Conservation (phyloP, 768 basidiomycete genomes). For the Holtermannia corniformis region DNA sequence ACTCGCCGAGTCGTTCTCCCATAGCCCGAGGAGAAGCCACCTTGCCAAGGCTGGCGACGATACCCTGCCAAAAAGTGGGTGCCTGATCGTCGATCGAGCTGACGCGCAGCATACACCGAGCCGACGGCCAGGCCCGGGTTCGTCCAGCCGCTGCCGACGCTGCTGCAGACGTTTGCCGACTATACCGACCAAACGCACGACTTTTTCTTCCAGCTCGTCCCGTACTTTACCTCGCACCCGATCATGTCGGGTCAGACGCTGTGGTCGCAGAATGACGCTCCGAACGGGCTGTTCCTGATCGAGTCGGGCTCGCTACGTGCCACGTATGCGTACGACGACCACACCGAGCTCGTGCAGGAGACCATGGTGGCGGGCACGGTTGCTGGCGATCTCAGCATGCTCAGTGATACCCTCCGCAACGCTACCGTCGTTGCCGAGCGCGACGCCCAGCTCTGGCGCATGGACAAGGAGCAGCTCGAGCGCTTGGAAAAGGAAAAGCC, state of each 20-base stretch:
- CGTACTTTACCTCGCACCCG: slow-evolving; percentile 60
- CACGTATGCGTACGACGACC: slow-evolving; percentile 64
- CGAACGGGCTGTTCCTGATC: slow-evolving; percentile 81
- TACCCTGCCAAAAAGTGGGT: slow-evolving; percentile 42
- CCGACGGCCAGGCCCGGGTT: slow-evolving; percentile 10
- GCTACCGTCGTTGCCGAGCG: slow-evolving; percentile 76
- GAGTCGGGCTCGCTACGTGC: slow-evolving; percentile 79
- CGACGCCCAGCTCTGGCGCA: slow-evolving; percentile 68
- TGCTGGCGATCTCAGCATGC: slow-evolving; percentile 79
- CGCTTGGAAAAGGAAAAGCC: slow-evolving; percentile 61
- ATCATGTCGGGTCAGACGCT: slow-evolving; percentile 55
- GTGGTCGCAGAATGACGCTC: slow-evolving; percentile 65
- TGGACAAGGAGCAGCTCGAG: slow-evolving; percentile 54
- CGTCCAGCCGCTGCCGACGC: slow-evolving; percentile 62
- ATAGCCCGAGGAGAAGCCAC: slow-evolving; percentile 60
- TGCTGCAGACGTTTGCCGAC: slow-evolving; percentile 69
- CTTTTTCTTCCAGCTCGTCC: slow-evolving; percentile 55
- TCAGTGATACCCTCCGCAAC: slow-evolving; percentile 70
- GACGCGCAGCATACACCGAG: not conserved
- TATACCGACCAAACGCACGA: slow-evolving; percentile 47
- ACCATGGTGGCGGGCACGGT: slow-evolving; percentile 90
- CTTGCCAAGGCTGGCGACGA: slow-evolving; percentile 62
- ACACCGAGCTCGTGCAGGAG: slow-evolving; percentile 62
- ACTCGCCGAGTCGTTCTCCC: slow-evolving; percentile 47
- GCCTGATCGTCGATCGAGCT: not conserved